Evolutionary conservation across 139 green algal species (phyloP), one percentile per base, ranked within the genome.

Genomic region (Astrephomene gubernaculifera): DNA sequence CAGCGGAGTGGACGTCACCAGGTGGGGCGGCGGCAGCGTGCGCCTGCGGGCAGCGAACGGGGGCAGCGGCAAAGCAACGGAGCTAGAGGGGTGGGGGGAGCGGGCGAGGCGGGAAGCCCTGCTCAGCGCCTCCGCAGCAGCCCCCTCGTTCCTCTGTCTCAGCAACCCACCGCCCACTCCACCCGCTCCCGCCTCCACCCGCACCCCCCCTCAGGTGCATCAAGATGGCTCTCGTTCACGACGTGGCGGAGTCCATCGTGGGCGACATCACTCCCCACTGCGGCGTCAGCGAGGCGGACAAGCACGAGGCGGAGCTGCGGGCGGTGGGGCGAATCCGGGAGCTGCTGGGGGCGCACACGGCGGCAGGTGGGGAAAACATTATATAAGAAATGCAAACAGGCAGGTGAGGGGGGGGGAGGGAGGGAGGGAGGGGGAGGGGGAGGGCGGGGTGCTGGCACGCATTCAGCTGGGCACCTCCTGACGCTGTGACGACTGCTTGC

Each of bases 231-330:
- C 82, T 99, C 17, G 95, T 98, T 14, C 97, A 99, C 75, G 97
- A 99, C 80, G 82, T 99, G 44, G 97, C 97, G 33, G 97, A 99
- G 90, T 90, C 94, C 17, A 94, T 99, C 57, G 97, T 98, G 33
- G 97, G 97, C 0, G 97, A 99, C 89, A 99, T 99, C 82, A 97
- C 96, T 0, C 97, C 97, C 0, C 88, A 94, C 79, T 94, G 91
- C 87, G 85, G 87, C 54, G 91, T 91, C 31, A 73, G 84, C 36
- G 64, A 86, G 10, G 90, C 90, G 25, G 97, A 99, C 19, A 99
- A 99, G 87, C 71, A 90, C 33, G 7, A 38, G 14, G 49, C 91
- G 83, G 97, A 99, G 80, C 71, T 86, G 9, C 84, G 78, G n/a
- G 96, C 97, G 1, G 89, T 99, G 8, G 45, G 91, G 25, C 38